These are phyloP conservation scores for Leptodermis oblonga DNA, from an alignment of 257 asterid species.

Conservation along the genomic window DNA sequence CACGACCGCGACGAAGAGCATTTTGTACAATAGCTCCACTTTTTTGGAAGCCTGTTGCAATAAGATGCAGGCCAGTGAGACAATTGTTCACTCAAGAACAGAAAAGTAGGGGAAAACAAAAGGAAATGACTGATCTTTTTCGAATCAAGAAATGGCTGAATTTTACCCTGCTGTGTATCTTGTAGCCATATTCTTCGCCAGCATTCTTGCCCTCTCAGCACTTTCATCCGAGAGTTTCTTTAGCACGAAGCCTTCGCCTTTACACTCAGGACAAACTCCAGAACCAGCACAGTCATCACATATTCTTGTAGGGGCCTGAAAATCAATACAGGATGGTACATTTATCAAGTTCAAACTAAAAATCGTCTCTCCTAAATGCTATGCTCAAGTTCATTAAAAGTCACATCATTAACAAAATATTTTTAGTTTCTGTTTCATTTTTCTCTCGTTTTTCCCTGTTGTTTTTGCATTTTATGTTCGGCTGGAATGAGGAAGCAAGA, in stretches of 20 bases:
- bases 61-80: background rate
- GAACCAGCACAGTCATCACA: slow-evolving; percentile 84
- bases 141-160: background rate
- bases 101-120: background rate
- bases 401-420: background rate
- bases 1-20: slow-evolving; percentile 85
- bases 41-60: slow-evolving; percentile 73
- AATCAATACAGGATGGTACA: slow-evolving; percentile 18
- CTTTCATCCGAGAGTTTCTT: slow-evolving; percentile 62
- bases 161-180: slow-evolving; percentile 89
- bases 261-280: slow-evolving; percentile 82
- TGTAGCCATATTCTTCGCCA: slow-evolving; percentile 69
- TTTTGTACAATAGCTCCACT: slow-evolving; percentile 96
- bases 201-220: slow-evolving; percentile 70
- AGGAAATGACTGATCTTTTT: too few relatives aligned
- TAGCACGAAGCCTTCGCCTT: slow-evolving; percentile 80
- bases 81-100: background rate
- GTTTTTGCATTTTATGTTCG: background rate
- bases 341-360: background rate
- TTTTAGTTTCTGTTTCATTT: background rate
- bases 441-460: background rate
- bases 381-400: background rate
- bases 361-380: background rate
- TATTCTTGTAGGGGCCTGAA: slow-evolving; percentile 44
- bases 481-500: background rate